Evolutionary conservation across 805 yeast species (phyloP).

Genomic region (Lachancea sp.): DNA sequence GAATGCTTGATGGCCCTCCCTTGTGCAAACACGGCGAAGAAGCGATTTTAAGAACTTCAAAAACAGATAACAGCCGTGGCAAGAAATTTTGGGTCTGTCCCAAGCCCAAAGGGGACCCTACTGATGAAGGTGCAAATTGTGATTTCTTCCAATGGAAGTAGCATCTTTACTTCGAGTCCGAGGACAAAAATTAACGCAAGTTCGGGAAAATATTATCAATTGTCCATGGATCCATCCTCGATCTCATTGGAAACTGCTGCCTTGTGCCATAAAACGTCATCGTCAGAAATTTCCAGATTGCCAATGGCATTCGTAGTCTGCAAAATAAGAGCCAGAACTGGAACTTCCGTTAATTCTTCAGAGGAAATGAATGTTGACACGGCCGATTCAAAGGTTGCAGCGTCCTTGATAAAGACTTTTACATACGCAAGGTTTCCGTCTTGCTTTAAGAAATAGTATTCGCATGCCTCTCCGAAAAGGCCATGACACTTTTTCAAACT

Average conservation of each 20-base stretch:
- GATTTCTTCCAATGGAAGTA: conserved; percentile 47
- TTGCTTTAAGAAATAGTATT: conserved; percentile 27
- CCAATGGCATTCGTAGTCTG: conserved; percentile 21
- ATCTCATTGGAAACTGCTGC: conserved; percentile 17
- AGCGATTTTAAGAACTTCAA: conserved; percentile 43
- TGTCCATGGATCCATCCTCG: conserved; percentile 4
- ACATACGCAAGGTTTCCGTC: conserved; percentile 23
- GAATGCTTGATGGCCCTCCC: conserved; percentile 33
- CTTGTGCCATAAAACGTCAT: conserved; percentile 25
- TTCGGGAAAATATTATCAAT: not conserved
- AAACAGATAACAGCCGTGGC: conserved; percentile 40
- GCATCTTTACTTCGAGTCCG: too few relatives aligned
- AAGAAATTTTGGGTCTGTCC: conserved; percentile 51
- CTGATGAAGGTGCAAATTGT: conserved; percentile 36
- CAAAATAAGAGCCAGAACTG: conserved; percentile 18
- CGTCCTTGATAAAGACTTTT: conserved; percentile 28
- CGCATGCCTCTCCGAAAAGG: conserved; percentile 36
- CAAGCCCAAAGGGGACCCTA: conserved; percentile 30
- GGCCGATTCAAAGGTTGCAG: conserved; percentile 26
- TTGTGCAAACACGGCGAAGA: conserved; percentile 42
- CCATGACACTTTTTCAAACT: conserved; percentile 37
- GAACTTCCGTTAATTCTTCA: conserved; percentile 25
- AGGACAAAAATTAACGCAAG: too few relatives aligned
- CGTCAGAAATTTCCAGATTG: conserved; percentile 22
- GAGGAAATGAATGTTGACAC: conserved; percentile 30